phyloP scores from a whole-genome alignment of 345 rosid genomes.

The Reutealis trisperma region DNA sequence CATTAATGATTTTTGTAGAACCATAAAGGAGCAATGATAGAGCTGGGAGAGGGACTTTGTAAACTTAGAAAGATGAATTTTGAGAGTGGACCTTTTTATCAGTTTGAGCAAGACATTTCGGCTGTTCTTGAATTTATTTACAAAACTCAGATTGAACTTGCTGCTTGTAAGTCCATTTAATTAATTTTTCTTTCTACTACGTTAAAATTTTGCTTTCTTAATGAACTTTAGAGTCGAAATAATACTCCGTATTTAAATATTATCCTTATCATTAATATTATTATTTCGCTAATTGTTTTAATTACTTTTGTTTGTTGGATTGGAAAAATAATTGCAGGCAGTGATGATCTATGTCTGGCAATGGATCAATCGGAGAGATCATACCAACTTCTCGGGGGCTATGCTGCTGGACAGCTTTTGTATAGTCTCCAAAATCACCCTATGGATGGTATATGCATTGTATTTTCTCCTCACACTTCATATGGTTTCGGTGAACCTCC shows the following conservation, averaged over 20 bases:
- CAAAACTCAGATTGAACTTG: constrained; percentile 83
- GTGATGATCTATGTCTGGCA: constrained; percentile 68
- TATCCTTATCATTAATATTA: neutral
- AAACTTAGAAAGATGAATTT: constrained; percentile 87
- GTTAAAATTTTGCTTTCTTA: too few relatives aligned
- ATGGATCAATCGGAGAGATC: constrained; percentile 87
- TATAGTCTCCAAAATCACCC: constrained; percentile 48
- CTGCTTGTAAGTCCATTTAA: constrained; percentile 57
- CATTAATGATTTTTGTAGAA: constrained; percentile 38
- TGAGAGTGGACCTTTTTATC: constrained; percentile 62
- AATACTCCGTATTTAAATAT: too few relatives aligned
- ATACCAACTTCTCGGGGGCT: constrained; percentile 79
- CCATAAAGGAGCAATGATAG: constrained; percentile 96
- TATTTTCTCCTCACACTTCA: constrained; percentile 45
- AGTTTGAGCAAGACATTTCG: constrained; percentile 70
- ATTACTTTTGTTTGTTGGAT: neutral
- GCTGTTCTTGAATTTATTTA: constrained; percentile 76
- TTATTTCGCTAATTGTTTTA: neutral
- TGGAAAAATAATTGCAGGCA: constrained; percentile 41
- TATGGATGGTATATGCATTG: constrained; percentile 36
- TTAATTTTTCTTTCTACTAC: neutral
- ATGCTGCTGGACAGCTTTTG: constrained; percentile 74
- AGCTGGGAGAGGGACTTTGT: constrained; percentile 84
- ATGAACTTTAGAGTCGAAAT: neutral
- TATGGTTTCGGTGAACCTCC: constrained; percentile 25